Evolutionary conservation across 805 yeast genomes (phyloP).

Genomic region (Cyberlindnera xishuangbannaensis): DNA sequence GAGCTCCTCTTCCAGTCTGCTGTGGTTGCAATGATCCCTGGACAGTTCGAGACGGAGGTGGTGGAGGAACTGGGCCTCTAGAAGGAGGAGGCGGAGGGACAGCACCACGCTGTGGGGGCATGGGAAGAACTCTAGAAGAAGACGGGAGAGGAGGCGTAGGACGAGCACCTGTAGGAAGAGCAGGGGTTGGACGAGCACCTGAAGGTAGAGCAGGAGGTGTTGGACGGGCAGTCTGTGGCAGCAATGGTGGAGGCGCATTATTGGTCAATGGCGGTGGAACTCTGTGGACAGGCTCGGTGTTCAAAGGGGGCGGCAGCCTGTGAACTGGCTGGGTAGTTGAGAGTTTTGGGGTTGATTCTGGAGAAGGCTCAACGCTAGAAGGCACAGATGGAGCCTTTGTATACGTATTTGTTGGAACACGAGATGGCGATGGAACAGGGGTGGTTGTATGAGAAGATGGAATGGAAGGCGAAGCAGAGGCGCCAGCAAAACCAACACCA

Average conservation of each 20-base stretch:
- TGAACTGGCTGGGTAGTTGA: conserved; percentile 11
- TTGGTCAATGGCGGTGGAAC: conserved; percentile 23
- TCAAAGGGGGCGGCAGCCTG: conserved; percentile 25
- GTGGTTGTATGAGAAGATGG: conserved; percentile 17
- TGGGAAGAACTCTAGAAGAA: conserved; percentile 3
- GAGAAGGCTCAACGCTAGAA: too few species aligned
- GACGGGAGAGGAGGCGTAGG: too few species aligned
- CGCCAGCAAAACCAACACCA: conserved; percentile 9
- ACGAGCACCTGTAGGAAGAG: too few species aligned
- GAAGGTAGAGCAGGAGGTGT: too few species aligned
- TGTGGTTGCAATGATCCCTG: too few species aligned
- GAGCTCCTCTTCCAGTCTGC: conserved; percentile 14
- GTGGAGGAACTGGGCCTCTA: conserved; percentile 15
- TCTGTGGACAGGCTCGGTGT: conserved; percentile 14
- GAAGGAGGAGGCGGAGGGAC: conserved; percentile 14
- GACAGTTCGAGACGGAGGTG: conserved; percentile 29
- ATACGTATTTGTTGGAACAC: too few species aligned
- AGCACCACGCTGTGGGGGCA: conserved; percentile 11
- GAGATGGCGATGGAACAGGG: conserved; percentile 10
- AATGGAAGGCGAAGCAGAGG: background rate
- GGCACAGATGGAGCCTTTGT: too few species aligned
- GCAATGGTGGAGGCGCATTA: conserved; percentile 2
- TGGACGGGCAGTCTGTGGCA: conserved; percentile 8
- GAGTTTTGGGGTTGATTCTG: too few species aligned
- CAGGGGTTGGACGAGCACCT: too few species aligned